A percentile compares a stretch with the other conserved stretches of the same genome.
phyloP scores from a whole-genome alignment of 345 rosid genomes.

The Hibiscus tridactylites region DNA sequence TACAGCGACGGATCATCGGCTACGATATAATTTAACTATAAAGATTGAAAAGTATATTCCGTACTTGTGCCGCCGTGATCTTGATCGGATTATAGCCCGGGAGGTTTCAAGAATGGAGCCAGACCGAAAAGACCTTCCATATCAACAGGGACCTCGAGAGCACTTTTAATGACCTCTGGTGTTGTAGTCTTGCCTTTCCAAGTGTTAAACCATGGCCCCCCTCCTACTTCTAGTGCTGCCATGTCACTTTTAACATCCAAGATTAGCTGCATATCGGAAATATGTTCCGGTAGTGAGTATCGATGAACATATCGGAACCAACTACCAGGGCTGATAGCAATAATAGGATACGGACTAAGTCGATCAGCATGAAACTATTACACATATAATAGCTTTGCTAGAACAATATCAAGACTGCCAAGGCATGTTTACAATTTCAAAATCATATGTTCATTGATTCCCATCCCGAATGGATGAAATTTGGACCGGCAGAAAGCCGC shows the following conservation, averaged over 20 bases:
- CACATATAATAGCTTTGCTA: too few species aligned
- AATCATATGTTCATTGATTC: too few species aligned
- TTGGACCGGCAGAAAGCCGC: neutral
- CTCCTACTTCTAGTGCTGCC: constrained; percentile 93
- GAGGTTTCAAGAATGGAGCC: constrained; percentile 68
- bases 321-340: too few species aligned
- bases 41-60: neutral
- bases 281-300: neutral
- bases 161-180: constrained; percentile 52
- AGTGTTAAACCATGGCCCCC: constrained; percentile 91
- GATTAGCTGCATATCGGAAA: constrained; percentile 37
- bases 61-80: neutral
- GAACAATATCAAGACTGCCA: too few species aligned
- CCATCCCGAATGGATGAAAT: too few species aligned
- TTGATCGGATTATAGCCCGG: constrained; percentile 49
- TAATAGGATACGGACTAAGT: too few species aligned
- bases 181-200: constrained; percentile 71
- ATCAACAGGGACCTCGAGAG: constrained; percentile 52
- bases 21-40: neutral
- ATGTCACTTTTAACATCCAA: constrained; percentile 69
- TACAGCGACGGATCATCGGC: neutral
- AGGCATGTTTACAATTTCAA: too few species aligned
- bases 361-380: too few species aligned
- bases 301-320: too few species aligned
- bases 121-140: constrained; percentile 38